Evolutionary conservation across 2,329 filamentous ascomycete genomes (phyloP).

Genomic region (Nectriaceae sp.): DNA sequence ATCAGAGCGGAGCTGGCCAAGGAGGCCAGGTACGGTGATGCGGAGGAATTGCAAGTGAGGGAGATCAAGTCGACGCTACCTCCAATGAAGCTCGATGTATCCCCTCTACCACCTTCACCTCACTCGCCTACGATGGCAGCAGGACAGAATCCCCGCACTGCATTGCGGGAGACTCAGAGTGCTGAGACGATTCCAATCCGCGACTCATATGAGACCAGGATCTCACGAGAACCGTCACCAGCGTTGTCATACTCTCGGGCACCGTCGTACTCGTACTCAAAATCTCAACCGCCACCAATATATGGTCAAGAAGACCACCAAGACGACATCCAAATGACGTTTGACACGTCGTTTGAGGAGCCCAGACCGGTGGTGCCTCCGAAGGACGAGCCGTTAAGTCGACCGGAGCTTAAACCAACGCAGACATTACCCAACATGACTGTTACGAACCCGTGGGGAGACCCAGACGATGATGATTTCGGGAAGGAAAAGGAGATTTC

Average conservation of each 20-base stretch:
- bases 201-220: constrained; percentile 25
- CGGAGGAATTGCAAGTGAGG: constrained; percentile 61
- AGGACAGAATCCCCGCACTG: constrained; percentile 14
- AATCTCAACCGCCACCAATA: constrained; percentile 14
- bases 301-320: constrained; percentile 28
- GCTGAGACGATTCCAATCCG: constrained; percentile 38
- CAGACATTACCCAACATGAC: constrained; percentile 53
- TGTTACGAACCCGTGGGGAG: constrained; percentile 69
- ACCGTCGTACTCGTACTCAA: constrained; percentile 25
- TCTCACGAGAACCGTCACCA: constrained; percentile 24
- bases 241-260: constrained; percentile 18
- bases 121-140: constrained; percentile 21
- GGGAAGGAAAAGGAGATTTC: constrained; percentile 73
- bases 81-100: constrained; percentile 77
- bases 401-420: constrained; percentile 37
- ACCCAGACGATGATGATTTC: constrained; percentile 67
- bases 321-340: constrained; percentile 61
- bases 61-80: constrained; percentile 88
- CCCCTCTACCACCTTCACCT: constrained; percentile 31
- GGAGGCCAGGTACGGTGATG: constrained; percentile 57
- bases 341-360: constrained; percentile 62
- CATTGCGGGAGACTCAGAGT: constrained; percentile 49
- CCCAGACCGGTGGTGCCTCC: constrained; percentile 29
- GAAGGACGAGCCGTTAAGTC: constrained; percentile 31
- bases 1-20: constrained; percentile 83